Evolutionary conservation across 164 flowering plant genomes (phyloP).

Genomic region (Stephania cephalantha): DNA sequence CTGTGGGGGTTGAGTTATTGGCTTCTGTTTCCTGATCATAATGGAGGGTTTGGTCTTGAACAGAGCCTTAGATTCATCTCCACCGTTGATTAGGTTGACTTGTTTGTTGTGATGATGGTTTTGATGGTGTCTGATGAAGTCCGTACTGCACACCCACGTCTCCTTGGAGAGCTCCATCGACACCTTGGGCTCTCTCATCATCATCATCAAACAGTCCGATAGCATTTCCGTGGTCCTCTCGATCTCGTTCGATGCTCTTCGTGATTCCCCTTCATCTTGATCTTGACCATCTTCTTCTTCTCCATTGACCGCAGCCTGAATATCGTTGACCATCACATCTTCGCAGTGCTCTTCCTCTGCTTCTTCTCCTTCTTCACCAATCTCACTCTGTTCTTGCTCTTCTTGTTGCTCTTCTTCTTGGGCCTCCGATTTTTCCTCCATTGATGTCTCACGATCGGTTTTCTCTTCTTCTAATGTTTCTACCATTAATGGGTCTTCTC

Average conservation of each 20-base stretch:
- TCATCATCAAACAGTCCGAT: constrained; percentile 80
- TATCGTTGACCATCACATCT: too few species aligned
- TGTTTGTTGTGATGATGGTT: constrained; percentile 3
- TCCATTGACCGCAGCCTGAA: not conserved
- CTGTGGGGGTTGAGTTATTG: constrained; percentile 1
- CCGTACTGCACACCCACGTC: constrained; percentile 90
- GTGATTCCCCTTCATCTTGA: not conserved
- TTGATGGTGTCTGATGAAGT: constrained; percentile 56
- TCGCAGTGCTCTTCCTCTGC: not conserved
- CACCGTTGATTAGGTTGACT: constrained; percentile 13
- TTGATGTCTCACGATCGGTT: not conserved
- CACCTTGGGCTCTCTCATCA: constrained; percentile 96
- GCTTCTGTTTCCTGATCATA: constrained; percentile 5
- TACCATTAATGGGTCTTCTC: not conserved
- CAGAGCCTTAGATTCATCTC: constrained; percentile 26
- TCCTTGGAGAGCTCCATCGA: constrained; percentile 98
- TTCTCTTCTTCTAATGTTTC: constrained; percentile 1
- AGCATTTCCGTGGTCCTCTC: constrained; percentile 9
- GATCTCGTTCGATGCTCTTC: constrained; percentile 9
- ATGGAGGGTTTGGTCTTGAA: constrained; percentile 35
- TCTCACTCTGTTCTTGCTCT: not conserved
- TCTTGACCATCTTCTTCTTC: not conserved
- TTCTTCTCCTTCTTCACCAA: constrained; percentile 12
- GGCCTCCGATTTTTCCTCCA: not conserved
- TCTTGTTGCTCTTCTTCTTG: not conserved